phyloP scores from a whole-genome alignment of 805 yeast species.

The Lipomyces starkeyi region DNA sequence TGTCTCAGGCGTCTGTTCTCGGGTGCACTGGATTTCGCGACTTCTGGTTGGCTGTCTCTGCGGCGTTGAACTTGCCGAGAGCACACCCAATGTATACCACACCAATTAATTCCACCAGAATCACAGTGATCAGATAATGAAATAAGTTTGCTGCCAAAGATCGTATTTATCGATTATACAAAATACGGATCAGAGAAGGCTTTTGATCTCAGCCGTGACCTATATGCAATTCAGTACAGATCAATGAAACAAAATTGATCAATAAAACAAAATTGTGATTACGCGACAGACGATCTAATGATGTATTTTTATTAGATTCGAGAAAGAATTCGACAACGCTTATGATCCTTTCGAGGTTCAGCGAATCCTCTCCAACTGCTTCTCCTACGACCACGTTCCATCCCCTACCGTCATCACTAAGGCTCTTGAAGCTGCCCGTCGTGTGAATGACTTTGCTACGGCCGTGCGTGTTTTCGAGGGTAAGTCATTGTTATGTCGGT shows the following conservation, averaged over 20 bases:
- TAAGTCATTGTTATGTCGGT: constrained; percentile 1
- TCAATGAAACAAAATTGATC: neutral
- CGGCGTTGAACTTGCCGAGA: neutral
- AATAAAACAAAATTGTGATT: neutral
- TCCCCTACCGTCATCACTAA: constrained; percentile 95
- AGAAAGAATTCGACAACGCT: constrained; percentile 94
- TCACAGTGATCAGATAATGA: neutral
- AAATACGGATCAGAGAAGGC: neutral
- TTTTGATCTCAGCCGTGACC: neutral
- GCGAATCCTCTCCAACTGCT: constrained; percentile 96
- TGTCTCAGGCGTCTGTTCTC: neutral
- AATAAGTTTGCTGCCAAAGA: neutral
- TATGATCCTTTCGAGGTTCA: constrained; percentile 84
- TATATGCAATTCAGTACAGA: neutral
- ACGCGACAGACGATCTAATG: neutral
- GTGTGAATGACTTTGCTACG: constrained; percentile 98
- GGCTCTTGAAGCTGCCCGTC: constrained; percentile 97
- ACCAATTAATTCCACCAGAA: neutral
- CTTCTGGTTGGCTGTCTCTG: constrained; percentile 29
- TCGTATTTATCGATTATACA: neutral
- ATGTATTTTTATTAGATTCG: constrained; percentile 61
- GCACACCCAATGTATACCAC: neutral
- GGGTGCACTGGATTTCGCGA: constrained; percentile 10
- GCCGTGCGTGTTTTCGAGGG: constrained; percentile 99
- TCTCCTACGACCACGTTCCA: constrained; percentile 97